These are phyloP conservation scores for Aureobasidium lini DNA, from an alignment of 2,329 filamentous ascomycete genomes.

Conservation along the genomic window DNA sequence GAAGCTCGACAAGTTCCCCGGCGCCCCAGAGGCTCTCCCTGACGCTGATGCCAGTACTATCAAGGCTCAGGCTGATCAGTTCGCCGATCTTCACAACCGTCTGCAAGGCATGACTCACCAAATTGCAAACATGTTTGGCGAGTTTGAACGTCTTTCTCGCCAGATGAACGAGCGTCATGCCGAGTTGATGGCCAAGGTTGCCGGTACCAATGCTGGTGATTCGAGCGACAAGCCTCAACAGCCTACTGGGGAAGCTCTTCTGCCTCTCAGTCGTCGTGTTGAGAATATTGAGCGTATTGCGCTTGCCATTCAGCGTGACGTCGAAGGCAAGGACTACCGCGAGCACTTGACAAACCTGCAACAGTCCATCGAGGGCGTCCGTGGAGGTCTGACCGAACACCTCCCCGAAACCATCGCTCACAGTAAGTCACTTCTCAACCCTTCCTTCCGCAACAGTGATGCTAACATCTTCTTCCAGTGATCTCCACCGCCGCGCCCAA, in stretches of 20 bases:
- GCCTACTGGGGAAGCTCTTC: constrained; percentile 14
- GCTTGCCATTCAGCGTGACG: constrained; percentile 44
- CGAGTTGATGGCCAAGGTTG: constrained; percentile 35
- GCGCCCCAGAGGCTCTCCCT: constrained; percentile 35
- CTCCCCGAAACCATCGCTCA: constrained; percentile 43
- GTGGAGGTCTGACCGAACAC: constrained; percentile 44
- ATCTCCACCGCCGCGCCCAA: constrained; percentile 48
- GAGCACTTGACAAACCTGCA: constrained; percentile 48
- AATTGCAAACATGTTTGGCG: constrained; percentile 54
- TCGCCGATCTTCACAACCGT: constrained; percentile 77
- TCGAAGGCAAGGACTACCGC: constrained; percentile 52
- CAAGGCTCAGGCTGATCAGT: constrained; percentile 51
- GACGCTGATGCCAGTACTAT: constrained; percentile 29
- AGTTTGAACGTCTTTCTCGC: constrained; percentile 45
- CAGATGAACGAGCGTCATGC: constrained; percentile 50
- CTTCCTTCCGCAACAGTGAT: not conserved
- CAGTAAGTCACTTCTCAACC: constrained; percentile 34
- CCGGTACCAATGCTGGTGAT: not conserved
- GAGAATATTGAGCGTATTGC: constrained; percentile 48
- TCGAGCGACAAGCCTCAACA: not conserved
- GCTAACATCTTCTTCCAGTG: constrained; percentile 28
- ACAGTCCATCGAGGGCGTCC: constrained; percentile 45
- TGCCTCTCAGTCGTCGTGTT: constrained; percentile 35
- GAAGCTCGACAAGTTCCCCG: constrained; percentile 31
- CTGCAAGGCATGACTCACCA: constrained; percentile 67